Base-by-base conservation (phyloP, 768 basidiomycete genomes). In the Russula virescens region DNA sequence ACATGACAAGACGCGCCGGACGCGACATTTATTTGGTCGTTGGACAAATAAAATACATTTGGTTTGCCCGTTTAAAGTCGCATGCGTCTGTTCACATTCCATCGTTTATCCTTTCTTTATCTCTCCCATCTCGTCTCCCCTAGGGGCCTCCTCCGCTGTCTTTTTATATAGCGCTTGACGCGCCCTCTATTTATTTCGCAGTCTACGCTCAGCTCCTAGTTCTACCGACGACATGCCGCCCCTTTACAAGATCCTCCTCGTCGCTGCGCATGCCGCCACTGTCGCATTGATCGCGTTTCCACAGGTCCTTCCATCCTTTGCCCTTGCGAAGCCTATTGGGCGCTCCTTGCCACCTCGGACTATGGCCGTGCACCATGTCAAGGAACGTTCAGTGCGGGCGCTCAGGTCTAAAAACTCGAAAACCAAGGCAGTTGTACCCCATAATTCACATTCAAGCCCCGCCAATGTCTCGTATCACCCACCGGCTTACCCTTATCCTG, bases 191-290 rank as follows among this genome's bases (percentile, higher is more conserved):
- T 60, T 64, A 79, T 62, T 61, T 67, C 35, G 70, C 66, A 35
- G 43, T 74, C 76, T 43, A 52, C 45, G 43, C 43, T 47, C 56
- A 43, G 31, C 50, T 56, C 35, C 47, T 16, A 60, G 11, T 53
- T 38, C 42, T 38, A 23, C 55, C n/a, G 23, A 54, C 53, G 56
- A 28, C 51, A 75, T 77, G 75, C 68, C 74, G 64, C 75, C 73
- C 23, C 58, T 77, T 69, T 69, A 71, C 69, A 77, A 74, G 65
- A 71, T 74, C 66, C 60, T 79, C 63, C 70, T 77, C 64, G 61
- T 80, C 69, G 75, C 75, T 60, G 68, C 80, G 53, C 73, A 79
- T 68, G 74, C 77, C 51, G 67, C 76, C 63, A 73, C 71, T 61
- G 72, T 83, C 66, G 70, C 75, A 52, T 69, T 74, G 49, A 69